phyloP scores from a whole-genome alignment of 176 grass and related monocot species.

The Zoysia japonica region DNA sequence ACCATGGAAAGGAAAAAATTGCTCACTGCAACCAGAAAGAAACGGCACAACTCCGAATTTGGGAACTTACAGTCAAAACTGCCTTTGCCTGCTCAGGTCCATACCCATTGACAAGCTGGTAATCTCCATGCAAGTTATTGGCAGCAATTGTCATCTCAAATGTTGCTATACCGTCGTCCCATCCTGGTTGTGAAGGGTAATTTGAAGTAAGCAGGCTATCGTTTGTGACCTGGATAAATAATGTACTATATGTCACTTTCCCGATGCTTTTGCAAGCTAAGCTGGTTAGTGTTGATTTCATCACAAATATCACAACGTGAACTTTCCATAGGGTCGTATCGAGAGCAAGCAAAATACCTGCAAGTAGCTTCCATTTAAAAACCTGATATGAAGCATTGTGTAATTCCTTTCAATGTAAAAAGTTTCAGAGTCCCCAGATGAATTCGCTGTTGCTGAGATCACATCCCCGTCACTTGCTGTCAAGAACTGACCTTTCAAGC shows the following conservation, averaged over 20 bases:
- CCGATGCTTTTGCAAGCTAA: conserved; percentile 7
- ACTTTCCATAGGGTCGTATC: conserved; percentile 1
- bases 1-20: not conserved
- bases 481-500: conserved; percentile 73
- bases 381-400: conserved; percentile 73
- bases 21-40: not conserved
- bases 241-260: conserved; percentile 38
- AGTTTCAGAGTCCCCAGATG: conserved; percentile 53
- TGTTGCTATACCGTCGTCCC: conserved; percentile 65
- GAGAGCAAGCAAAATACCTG: conserved; percentile 45
- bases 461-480: conserved; percentile 49
- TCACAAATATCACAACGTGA: not conserved
- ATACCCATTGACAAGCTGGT: conserved; percentile 86
- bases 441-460: conserved; percentile 60
- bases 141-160: conserved; percentile 76
- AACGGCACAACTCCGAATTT: conserved; percentile 12
- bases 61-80: conserved; percentile 63
- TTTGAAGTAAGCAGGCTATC: conserved; percentile 61
- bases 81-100: conserved; percentile 49
- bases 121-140: conserved; percentile 85
- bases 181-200: conserved; percentile 71
- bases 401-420: conserved; percentile 76
- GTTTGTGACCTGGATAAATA: conserved; percentile 63
- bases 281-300: conserved; percentile 18
- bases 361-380: conserved; percentile 66